Evolutionary conservation across 2,329 filamentous ascomycete species (phyloP).

Genomic region (Fusarium sp.): DNA sequence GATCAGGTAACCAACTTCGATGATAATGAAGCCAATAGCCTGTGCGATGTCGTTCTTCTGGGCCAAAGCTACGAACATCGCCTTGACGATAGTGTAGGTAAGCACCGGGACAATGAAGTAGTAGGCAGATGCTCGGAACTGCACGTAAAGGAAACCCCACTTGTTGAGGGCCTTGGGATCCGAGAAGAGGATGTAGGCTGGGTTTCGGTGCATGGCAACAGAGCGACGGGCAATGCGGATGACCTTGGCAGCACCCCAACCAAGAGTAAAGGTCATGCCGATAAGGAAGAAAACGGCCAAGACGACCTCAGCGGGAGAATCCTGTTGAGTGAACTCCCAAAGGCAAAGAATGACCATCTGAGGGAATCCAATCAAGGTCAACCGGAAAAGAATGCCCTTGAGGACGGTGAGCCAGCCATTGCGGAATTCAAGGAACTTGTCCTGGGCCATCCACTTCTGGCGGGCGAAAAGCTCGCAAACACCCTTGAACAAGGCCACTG

Average conservation of each 20-base stretch:
- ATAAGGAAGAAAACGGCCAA: slow-evolving; percentile 91
- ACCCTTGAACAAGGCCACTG: slow-evolving; percentile 84
- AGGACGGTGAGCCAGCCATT: slow-evolving; percentile 93
- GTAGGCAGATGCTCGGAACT: slow-evolving; percentile 95
- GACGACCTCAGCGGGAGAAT: slow-evolving; percentile 88
- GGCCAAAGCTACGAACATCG: slow-evolving; percentile 86
- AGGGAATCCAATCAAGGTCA: slow-evolving; percentile 90
- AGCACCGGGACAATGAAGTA: slow-evolving; percentile 91
- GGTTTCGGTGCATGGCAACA: slow-evolving; percentile 92
- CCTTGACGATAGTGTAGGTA: slow-evolving; percentile 85
- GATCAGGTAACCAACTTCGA: slow-evolving; percentile 85
- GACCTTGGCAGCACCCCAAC: slow-evolving; percentile 91
- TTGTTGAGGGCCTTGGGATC: slow-evolving; percentile 95
- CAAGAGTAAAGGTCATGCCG: slow-evolving; percentile 81
- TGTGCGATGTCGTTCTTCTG: slow-evolving; percentile 80
- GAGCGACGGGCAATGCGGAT: slow-evolving; percentile 90
- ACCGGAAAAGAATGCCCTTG: slow-evolving; percentile 92
- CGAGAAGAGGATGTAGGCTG: slow-evolving; percentile 96
- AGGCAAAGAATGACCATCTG: slow-evolving; percentile 91
- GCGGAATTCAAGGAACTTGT: slow-evolving; percentile 93
- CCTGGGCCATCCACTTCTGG: slow-evolving; percentile 81
- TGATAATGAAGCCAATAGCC: slow-evolving; percentile 83
- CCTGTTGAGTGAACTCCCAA: slow-evolving; percentile 90
- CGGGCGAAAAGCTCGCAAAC: slow-evolving; percentile 81
- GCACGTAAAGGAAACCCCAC: slow-evolving; percentile 98